A percentile compares a stretch with the other conserved stretches of the same genome.
These are phyloP conservation scores for Azolla pinnata DNA, from an alignment of 75 land plant genomes.

Conservation along the genomic window DNA sequence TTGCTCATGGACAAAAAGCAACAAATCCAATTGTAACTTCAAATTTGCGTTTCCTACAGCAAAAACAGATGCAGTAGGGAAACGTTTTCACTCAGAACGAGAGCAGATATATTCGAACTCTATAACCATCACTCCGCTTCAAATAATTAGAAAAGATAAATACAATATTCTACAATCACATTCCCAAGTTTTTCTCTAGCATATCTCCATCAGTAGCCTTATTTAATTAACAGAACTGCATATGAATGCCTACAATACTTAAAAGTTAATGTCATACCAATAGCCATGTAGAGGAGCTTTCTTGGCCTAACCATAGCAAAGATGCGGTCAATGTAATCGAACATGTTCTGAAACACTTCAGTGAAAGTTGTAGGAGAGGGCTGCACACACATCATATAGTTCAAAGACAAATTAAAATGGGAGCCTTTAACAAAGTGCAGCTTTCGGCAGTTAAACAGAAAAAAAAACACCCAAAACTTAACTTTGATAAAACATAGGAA, in stretches of 20 bases:
- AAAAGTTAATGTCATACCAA: constrained; percentile 35
- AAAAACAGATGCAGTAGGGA: background rate
- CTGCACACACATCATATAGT: constrained; percentile 27
- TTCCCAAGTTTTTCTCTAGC: background rate
- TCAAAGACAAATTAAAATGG: background rate
- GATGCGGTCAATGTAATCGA: constrained; percentile 75
- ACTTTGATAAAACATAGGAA: too few relatives aligned
- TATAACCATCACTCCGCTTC: too few relatives aligned
- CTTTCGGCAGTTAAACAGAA: too few relatives aligned
- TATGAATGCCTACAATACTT: background rate
- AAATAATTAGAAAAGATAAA: background rate
- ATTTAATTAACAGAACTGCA: background rate
- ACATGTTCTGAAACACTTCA: constrained; percentile 69
- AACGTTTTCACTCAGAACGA: background rate
- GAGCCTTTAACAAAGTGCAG: too few relatives aligned
- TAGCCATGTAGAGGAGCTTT: constrained; percentile 83
- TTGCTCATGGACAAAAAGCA: too few relatives aligned
- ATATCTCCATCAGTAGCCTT: background rate
- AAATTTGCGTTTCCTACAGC: background rate
- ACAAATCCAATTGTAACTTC: too few relatives aligned
- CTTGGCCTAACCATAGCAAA: constrained; percentile 71
- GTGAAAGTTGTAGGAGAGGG: constrained; percentile 70
- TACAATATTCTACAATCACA: background rate
- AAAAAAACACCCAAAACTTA: background rate
- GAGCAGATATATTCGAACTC: background rate